These are phyloP conservation scores for Seiridium cupressi DNA, from an alignment of 2,329 filamentous ascomycete genomes.

Conservation along the genomic window DNA sequence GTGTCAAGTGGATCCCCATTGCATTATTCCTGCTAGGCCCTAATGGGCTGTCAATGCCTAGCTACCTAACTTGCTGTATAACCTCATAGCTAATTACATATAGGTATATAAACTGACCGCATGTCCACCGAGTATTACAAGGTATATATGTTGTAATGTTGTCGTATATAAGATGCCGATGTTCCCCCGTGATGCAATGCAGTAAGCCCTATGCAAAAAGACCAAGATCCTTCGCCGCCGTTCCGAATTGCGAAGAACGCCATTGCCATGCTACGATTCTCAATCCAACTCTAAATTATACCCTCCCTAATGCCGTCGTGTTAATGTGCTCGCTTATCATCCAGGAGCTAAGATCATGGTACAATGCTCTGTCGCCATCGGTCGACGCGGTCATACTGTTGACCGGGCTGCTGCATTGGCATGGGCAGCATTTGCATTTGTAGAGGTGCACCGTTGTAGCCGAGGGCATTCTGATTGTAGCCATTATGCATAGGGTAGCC, in stretches of 20 bases:
- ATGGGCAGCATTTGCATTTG: constrained; percentile 13
- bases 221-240: background rate
- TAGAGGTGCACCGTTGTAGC: constrained; percentile 15
- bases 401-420: constrained; percentile 22
- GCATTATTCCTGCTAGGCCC: too few species aligned
- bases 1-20: too few species aligned
- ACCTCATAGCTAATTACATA: background rate
- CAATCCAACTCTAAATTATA: background rate
- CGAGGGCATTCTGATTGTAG: constrained; percentile 6
- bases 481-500: constrained; percentile 18
- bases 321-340: background rate
- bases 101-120: background rate
- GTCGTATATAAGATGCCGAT: background rate
- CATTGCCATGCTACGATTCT: background rate
- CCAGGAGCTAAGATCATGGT: constrained; percentile 15
- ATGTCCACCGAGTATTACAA: background rate
- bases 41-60: background rate
- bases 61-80: too few species aligned
- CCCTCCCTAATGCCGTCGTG: background rate
- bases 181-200: background rate
- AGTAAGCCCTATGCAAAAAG: background rate
- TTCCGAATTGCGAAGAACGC: constrained; percentile 1
- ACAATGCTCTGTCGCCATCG: constrained; percentile 30
- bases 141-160: background rate
- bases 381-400: constrained; percentile 28